phyloP scores from a whole-genome alignment of 164 flowering plant genomes.

The Chloranthus sessilifolius region DNA sequence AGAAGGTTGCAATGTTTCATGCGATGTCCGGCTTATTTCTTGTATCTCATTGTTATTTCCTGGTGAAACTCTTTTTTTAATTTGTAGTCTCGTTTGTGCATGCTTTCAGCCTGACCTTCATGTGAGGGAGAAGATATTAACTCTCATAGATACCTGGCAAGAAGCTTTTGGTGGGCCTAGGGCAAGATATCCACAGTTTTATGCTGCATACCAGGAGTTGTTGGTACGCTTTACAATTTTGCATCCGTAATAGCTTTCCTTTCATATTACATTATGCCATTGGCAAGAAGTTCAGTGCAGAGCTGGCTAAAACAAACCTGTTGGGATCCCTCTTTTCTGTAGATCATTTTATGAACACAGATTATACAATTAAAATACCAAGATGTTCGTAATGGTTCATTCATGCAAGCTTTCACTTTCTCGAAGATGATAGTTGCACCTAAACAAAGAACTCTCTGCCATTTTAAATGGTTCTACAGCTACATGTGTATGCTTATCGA shows the following conservation, averaged over 20 bases:
- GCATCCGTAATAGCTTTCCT: neutral
- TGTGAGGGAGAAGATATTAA: conserved; percentile 89
- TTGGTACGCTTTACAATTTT: conserved; percentile 44
- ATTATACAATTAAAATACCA: no score
- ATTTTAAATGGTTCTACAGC: no score
- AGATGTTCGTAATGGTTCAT: no score
- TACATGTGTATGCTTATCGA: no score
- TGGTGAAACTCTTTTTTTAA: neutral
- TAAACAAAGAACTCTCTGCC: no score
- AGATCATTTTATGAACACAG: no score
- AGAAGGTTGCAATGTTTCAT: conserved; percentile 52
- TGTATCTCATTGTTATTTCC: neutral
- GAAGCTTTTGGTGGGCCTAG: conserved; percentile 98
- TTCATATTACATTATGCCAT: neutral
- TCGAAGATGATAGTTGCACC: no score
- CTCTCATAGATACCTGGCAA: conserved; percentile 96
- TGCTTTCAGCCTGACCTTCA: conserved; percentile 88
- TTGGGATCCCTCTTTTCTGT: no score
- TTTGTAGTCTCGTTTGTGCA: conserved; percentile 10
- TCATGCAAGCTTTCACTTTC: no score
- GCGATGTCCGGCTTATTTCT: neutral
- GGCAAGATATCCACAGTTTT: conserved; percentile 93
- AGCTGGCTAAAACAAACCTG: no score
- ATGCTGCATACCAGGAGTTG: conserved; percentile 87
- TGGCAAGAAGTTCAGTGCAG: no score